Conservation (phyloP, 2,329 filamentous ascomycete genomes). For the Trichoderma atrobrunneum region DNA sequence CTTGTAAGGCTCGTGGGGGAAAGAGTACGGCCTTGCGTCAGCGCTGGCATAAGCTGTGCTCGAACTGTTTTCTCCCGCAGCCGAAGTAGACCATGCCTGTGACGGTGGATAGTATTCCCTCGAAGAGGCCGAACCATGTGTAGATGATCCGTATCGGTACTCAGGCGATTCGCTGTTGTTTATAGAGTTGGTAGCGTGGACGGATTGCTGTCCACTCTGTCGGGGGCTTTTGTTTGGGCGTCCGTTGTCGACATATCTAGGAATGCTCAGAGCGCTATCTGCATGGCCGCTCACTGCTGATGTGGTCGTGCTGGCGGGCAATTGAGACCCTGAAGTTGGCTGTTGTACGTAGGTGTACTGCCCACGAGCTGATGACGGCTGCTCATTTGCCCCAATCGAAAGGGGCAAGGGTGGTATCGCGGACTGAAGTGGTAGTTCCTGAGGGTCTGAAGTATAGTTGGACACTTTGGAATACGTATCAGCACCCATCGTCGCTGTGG, state of each 20-base stretch:
- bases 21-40: conserved; percentile 49
- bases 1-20: conserved; percentile 49
- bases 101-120: conserved; percentile 55
- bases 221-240: conserved; percentile 57
- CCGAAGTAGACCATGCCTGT: conserved; percentile 52
- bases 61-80: conserved; percentile 46
- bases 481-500: conserved; percentile 48
- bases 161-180: conserved; percentile 50
- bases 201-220: conserved; percentile 52
- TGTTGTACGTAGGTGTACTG: conserved; percentile 56
- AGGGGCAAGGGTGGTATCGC: conserved; percentile 55
- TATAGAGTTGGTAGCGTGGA: conserved; percentile 50
- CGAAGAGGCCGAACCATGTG: conserved; percentile 29
- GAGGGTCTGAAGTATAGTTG: conserved; percentile 49
- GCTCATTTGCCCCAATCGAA: conserved; percentile 48
- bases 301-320: conserved; percentile 41
- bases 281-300: conserved; percentile 33
- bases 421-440: conserved; percentile 53
- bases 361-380: conserved; percentile 46
- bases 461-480: conserved; percentile 55
- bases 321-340: conserved; percentile 48
- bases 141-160: conserved; percentile 53
- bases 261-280: conserved; percentile 50
- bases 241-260: conserved; percentile 57
- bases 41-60: conserved; percentile 45